Evolutionary conservation across 116 monocot species (phyloP).

Genomic region (Cymodocea nodosa): DNA sequence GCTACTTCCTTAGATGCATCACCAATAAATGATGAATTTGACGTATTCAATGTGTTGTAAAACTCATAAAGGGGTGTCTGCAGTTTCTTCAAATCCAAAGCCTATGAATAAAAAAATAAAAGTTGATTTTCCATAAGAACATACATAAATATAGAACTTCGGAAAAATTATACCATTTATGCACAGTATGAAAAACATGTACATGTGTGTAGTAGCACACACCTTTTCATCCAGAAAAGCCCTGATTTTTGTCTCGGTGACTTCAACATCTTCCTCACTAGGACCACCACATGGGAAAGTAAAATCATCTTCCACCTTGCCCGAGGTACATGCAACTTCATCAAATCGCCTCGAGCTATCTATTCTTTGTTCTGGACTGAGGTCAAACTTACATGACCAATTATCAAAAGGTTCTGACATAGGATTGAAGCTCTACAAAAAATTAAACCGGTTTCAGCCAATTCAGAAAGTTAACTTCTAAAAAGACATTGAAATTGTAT

Average conservation of each 20-base stretch:
- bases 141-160: too few species aligned
- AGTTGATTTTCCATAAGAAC: too few species aligned
- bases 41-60: slow-evolving; percentile 56
- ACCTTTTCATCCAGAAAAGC: slow-evolving; percentile 95
- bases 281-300: slow-evolving; percentile 47
- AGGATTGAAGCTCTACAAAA: slow-evolving; percentile 70
- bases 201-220: background rate
- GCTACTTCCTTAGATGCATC: slow-evolving; percentile 25
- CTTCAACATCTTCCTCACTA: slow-evolving; percentile 65
- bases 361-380: slow-evolving; percentile 30
- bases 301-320: slow-evolving; percentile 32
- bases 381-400: slow-evolving; percentile 57
- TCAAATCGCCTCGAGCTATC: slow-evolving; percentile 9
- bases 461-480: background rate
- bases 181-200: background rate
- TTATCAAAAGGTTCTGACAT: slow-evolving; percentile 87
- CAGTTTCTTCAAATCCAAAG: slow-evolving; percentile 84
- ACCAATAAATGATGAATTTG: slow-evolving; percentile 12
- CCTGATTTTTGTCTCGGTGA: slow-evolving; percentile 71
- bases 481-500: background rate
- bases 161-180: background rate
- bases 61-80: slow-evolving; percentile 91
- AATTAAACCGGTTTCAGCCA: background rate
- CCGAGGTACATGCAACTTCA: slow-evolving; percentile 6
- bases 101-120: slow-evolving; percentile 23